Conservation (phyloP, 1,139 yeast genomes). For the Candida gigantensis region DNA sequence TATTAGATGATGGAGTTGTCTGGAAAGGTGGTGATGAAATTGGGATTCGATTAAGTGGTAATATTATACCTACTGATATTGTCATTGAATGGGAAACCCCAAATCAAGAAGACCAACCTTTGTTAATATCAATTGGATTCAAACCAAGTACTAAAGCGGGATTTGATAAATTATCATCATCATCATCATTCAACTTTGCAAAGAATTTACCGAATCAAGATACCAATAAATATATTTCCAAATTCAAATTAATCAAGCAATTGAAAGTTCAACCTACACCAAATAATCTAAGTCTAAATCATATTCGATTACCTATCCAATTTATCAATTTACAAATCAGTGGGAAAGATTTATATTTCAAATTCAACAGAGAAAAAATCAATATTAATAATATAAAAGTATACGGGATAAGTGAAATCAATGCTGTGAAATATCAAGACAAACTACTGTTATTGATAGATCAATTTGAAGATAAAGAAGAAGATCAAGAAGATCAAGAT, state of each 20-base stretch:
- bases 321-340: slow-evolving; percentile 37
- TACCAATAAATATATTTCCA: slow-evolving; percentile 21
- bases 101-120: slow-evolving; percentile 1
- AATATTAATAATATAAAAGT: slow-evolving; percentile 30
- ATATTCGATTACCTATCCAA: slow-evolving; percentile 37
- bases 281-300: slow-evolving; percentile 20
- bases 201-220: slow-evolving; percentile 5
- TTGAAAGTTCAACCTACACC: slow-evolving; percentile 10
- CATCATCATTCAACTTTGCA: neutral
- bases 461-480: slow-evolving; percentile 16
- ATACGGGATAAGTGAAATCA: slow-evolving; percentile 40
- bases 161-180: slow-evolving; percentile 11
- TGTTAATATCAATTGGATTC: slow-evolving; percentile 27
- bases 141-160: slow-evolving; percentile 25
- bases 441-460: slow-evolving; percentile 28
- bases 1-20: slow-evolving; percentile 34
- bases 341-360: slow-evolving; percentile 37
- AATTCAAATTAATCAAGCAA: slow-evolving; percentile 37
- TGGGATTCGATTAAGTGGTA: slow-evolving; percentile 36
- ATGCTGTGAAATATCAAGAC: slow-evolving; percentile 28
- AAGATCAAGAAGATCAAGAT: slow-evolving; percentile 8
- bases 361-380: slow-evolving; percentile 19
- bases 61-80: slow-evolving; percentile 40
- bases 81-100: slow-evolving; percentile 22
- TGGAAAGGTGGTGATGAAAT: slow-evolving; percentile 42